Base-by-base conservation (phyloP, 306 rosid genomes). In the Pueraria montana region DNA sequence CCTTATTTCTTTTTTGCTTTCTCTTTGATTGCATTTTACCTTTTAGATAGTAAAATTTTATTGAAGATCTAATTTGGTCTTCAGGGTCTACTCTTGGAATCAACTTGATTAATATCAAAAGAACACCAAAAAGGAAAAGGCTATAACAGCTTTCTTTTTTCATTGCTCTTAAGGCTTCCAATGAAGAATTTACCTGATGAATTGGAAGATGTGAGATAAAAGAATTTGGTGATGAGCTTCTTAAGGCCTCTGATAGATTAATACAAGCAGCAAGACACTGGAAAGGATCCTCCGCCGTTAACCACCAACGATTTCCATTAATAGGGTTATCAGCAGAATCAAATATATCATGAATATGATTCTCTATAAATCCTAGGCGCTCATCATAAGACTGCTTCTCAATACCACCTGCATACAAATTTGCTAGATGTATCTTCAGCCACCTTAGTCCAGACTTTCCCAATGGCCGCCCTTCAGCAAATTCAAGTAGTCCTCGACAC, bases 181-280 rank as follows among this genome's bases (percentile, higher is more conserved):
- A 80, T 18, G 69, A 77, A 69, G 78, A 72, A 76, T 32, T 66
- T 83, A 94, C 98, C 97, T 90, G 95, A 86, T 94, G 98, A 88
- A 94, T 82, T 32, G 98, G 98, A 55, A 94, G 87, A 73, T 89
- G 89, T 36, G 95, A 94, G 85, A 94, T 86, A 76, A 92, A 82
- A 55, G 91, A 88, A 87, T 86, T 87, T 30, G 95, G 97, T 23
- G 98, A 88, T 40, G 91, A 87, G 83, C 97, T 94, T 84, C 89
- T 89, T 53, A 94, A 83, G 48, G 97, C 97, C 78, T 90, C 98
- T 9, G 97, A 84, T n/a, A 94, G 90, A 89, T 84, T 92, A 65
- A 92, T 88, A 88, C 98, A 94, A 71, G 97, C 92, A 80, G 95
- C 97, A 77, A 94, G 87, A 87, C 91, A 94, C 83, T 94, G 97